Evolutionary conservation across 352 stramenopile species (phyloP), one percentile per base, ranked within the genome.

Genomic region (Phytophthora pluvialis): DNA sequence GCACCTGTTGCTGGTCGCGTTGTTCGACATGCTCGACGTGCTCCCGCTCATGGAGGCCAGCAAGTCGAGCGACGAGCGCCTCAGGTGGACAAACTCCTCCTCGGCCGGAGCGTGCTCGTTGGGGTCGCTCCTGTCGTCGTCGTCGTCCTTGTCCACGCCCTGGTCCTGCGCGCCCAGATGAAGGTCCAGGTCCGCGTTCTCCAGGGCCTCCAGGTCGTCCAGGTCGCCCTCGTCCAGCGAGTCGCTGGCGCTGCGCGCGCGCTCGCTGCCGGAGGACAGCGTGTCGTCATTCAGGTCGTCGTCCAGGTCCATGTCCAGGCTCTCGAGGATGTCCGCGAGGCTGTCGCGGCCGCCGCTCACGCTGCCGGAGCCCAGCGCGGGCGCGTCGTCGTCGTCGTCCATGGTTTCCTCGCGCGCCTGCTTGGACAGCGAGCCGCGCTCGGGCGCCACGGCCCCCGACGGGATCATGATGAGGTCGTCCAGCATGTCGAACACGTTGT

Each of bases 401-500:
- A 75, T 67, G 29, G 68, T 73, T 21, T 86, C 61, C 28, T 78
- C 67, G 31, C 72, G 51, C 51, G 83, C 72, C 29, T 80, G 67
- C 51, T 90, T 90, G 25, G 81, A 91, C 15, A 93, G 55, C n/a
- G 77, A 89, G 29, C 67, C 73, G 53, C 85, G 79, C 58, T 91
- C 82, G 5, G 81, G 64, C 6, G 81, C 64, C 13, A 85, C 75
- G 0, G 72, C 73, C 1, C 80, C 71, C 1, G 77, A 83, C 40
- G 81, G 78, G 62, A 94, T 90, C 80, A 91, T 90, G 64, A 94
- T 92, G 58, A 94, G 78, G 54, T 94, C 86, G 73, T 94, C 86
- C 33, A 94, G 72, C 86, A 94, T 94, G 65, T 94, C 86, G 61
- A 94, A 94, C 29, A 94, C 81, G 71, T 89, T 94, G 72, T 94